Percentiles rank a stretch among this genome's conserved stretches.
Conservation (phyloP, 23 red algal genomes). For the Gracilariopsis chorda region DNA sequence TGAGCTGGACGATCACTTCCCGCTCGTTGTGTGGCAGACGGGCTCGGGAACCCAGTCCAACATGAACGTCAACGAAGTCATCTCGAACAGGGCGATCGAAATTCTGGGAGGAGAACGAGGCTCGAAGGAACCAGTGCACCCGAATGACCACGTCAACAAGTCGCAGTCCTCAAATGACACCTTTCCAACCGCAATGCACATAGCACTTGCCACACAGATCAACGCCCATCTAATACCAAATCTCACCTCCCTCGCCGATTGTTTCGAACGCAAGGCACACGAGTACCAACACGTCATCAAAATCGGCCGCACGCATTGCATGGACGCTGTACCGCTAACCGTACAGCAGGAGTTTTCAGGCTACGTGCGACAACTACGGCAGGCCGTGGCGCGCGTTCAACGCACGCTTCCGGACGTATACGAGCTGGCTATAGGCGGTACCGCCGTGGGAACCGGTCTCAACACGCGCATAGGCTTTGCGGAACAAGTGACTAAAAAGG, state of each 20-base stretch:
- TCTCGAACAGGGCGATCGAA: conserved; percentile 94
- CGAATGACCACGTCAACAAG: conserved; percentile 99
- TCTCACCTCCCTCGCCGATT: conserved; percentile 62
- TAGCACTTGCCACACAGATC: conserved; percentile 80
- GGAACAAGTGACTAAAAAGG: conserved; percentile 60
- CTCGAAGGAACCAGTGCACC: conserved; percentile 91
- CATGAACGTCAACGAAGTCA: conserved; percentile 99
- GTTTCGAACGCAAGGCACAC: conserved; percentile 66
- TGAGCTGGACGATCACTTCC: conserved; percentile 93
- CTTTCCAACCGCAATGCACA: conserved; percentile 98
- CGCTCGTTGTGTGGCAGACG: conserved; percentile 99
- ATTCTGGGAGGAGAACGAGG: conserved; percentile 86
- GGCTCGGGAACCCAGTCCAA: conserved; percentile 98
- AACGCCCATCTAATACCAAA: conserved; percentile 67
- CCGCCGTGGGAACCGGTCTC: conserved; percentile 98
- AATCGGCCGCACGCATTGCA: conserved; percentile 97
- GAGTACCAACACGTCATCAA: conserved; percentile 87
- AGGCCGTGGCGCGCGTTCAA: conserved; percentile 52
- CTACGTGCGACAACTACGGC: conserved; percentile 87
- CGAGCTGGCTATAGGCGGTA: conserved; percentile 95
- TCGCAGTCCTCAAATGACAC: conserved; percentile 96
- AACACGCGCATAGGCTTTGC: conserved; percentile 88
- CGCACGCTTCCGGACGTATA: conserved; percentile 66
- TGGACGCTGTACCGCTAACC: conserved; percentile 96
- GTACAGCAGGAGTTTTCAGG: conserved; percentile 87